Percentiles rank a stretch among this genome's conserved stretches.
Evolutionary conservation across 163 green algal species (phyloP).

Genomic region (Scenedesmus sp.): DNA sequence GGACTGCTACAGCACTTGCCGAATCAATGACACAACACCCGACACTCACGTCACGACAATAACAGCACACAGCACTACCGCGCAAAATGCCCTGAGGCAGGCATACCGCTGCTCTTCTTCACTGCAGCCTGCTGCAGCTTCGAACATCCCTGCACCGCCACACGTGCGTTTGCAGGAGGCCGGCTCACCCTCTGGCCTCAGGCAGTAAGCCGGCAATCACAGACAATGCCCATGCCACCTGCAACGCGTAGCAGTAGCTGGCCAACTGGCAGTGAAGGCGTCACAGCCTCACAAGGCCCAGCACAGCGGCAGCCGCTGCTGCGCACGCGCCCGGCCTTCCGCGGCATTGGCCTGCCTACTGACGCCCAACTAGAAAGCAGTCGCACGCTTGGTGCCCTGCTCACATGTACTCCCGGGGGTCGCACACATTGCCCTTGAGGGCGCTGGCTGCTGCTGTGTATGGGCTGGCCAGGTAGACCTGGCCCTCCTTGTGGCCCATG

Average conservation of each 20-base stretch:
- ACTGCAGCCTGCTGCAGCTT: not conserved
- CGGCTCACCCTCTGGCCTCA: not conserved
- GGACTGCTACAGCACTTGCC: not conserved
- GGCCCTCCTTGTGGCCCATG: constrained; percentile 98
- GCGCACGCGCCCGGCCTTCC: not conserved
- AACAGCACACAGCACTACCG: not conserved
- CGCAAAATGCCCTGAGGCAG: not conserved
- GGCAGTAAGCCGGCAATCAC: not conserved
- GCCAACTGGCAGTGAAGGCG: not conserved
- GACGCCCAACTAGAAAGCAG: not conserved
- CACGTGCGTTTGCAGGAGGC: not conserved
- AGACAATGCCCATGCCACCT: too few species aligned
- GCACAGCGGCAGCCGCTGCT: not conserved
- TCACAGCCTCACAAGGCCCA: not conserved
- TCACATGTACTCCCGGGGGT: constrained; percentile 85
- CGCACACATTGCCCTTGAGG: constrained; percentile 87
- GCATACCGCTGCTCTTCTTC: not conserved
- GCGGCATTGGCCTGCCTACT: too few species aligned
- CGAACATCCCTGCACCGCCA: not conserved
- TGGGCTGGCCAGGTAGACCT: constrained; percentile 96
- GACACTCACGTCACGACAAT: not conserved
- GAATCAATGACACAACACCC: not conserved
- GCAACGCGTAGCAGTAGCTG: not conserved
- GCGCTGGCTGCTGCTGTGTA: constrained; percentile 95
- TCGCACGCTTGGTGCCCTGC: not conserved